phyloP scores from a whole-genome alignment of 148 eudicot genomes.

The Chenopodium formosanum region DNA sequence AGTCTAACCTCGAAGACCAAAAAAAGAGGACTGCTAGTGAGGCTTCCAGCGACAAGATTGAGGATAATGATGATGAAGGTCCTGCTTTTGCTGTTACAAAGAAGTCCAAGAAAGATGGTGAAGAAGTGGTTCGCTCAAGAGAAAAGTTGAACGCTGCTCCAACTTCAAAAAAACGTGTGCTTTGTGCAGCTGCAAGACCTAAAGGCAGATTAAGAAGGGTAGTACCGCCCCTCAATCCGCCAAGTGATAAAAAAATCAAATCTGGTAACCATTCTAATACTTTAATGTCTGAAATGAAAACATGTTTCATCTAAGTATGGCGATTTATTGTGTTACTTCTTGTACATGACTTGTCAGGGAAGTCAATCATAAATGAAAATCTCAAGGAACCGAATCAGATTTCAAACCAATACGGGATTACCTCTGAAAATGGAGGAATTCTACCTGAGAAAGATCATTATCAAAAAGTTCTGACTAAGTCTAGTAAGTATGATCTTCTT shows the following conservation, averaged over 20 bases:
- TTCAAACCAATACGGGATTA: neutral
- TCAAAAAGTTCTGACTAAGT: no score
- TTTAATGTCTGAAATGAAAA: neutral
- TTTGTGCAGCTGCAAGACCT: neutral
- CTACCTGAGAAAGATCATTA: neutral
- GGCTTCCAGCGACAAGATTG: no score
- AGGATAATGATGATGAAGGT: conserved; percentile 21
- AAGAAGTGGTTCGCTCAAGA: neutral
- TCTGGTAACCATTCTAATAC: no score
- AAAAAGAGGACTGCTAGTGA: conserved; percentile 15
- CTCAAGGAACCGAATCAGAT: neutral
- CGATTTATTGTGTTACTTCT: neutral
- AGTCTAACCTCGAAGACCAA: neutral
- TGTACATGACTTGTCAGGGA: neutral
- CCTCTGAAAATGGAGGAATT: neutral
- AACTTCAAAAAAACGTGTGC: conserved; percentile 5
- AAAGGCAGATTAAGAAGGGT: neutral
- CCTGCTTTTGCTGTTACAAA: conserved; percentile 16
- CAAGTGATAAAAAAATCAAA: no score
- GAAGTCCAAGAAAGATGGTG: conserved; percentile 22
- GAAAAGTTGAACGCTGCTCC: neutral
- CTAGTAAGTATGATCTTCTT: no score
- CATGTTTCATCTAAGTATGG: neutral
- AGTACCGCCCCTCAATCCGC: no score
- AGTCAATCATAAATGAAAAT: neutral